phyloP scores from a whole-genome alignment of 2,329 filamentous ascomycete genomes.

The Pochonia chlamydosporia region DNA sequence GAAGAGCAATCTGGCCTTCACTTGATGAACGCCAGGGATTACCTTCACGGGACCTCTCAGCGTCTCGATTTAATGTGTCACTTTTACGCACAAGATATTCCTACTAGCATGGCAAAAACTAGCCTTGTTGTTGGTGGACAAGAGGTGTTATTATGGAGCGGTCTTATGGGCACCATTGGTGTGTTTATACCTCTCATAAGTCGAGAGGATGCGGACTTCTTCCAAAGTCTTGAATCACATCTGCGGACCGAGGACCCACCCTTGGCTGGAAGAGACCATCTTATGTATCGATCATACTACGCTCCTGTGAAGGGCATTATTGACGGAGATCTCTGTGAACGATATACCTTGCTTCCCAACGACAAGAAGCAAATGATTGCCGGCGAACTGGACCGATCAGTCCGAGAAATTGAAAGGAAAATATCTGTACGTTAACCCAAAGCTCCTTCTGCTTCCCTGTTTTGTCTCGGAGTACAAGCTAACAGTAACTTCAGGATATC shows the following conservation, averaged over 20 bases:
- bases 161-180: slow-evolving; percentile 89
- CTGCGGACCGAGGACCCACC: slow-evolving; percentile 82
- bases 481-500: slow-evolving; percentile 38
- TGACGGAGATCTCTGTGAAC: slow-evolving; percentile 93
- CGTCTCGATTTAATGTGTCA: slow-evolving; percentile 81
- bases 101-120: slow-evolving; percentile 83
- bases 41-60: slow-evolving; percentile 84
- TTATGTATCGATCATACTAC: slow-evolving; percentile 95
- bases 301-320: slow-evolving; percentile 94
- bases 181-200: slow-evolving; percentile 87
- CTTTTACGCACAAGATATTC: slow-evolving; percentile 87
- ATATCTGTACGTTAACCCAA: slow-evolving; percentile 57
- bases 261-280: slow-evolving; percentile 84
- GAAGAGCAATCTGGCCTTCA: slow-evolving; percentile 88
- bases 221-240: slow-evolving; percentile 87
- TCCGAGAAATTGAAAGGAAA: slow-evolving; percentile 92
- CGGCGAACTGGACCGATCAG: slow-evolving; percentile 81
- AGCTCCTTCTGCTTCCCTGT: background rate
- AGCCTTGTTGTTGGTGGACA: slow-evolving; percentile 86
- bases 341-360: slow-evolving; percentile 74
- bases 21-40: slow-evolving; percentile 82
- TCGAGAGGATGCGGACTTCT: slow-evolving; percentile 94
- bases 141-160: slow-evolving; percentile 88
- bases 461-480: slow-evolving; percentile 11
- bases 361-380: slow-evolving; percentile 96